phyloP scores from a whole-genome alignment of 306 rosid species.

The Canavalia ensiformis region DNA sequence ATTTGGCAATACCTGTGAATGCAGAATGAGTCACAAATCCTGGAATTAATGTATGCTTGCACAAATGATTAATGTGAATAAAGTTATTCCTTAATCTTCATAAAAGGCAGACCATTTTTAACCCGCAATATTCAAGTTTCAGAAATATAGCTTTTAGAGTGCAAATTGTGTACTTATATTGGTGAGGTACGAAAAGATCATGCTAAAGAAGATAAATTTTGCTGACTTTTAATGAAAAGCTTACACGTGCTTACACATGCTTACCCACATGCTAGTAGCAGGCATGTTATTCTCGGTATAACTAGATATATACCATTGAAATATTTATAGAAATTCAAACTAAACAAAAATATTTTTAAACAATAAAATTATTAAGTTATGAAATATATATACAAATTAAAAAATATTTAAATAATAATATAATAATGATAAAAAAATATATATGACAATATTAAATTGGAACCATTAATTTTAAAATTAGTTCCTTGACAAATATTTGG shows the following conservation, averaged over 20 bases:
- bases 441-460: too few species aligned
- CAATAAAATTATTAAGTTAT: too few species aligned
- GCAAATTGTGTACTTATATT: constrained; percentile 15
- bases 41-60: neutral
- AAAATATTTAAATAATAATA: too few species aligned
- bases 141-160: constrained; percentile 17
- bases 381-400: too few species aligned
- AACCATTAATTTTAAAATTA: too few species aligned
- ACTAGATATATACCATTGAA: neutral
- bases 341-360: too few species aligned
- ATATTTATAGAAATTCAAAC: too few species aligned
- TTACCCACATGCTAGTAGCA: constrained; percentile 38
- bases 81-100: neutral
- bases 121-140: constrained; percentile 19
- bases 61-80: constrained; percentile 1
- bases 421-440: too few species aligned
- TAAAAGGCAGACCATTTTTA: constrained; percentile 19
- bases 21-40: constrained; percentile 13
- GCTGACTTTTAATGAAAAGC: constrained; percentile 32
- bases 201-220: neutral
- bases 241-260: constrained; percentile 52
- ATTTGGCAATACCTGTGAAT: neutral
- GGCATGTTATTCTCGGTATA: constrained; percentile 20
- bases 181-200: constrained; percentile 5
- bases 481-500: too few species aligned